Evolutionary conservation across 2,329 filamentous ascomycete genomes (phyloP), one percentile per base, ranked within the genome.

Genomic region (Xylaria digitata): DNA sequence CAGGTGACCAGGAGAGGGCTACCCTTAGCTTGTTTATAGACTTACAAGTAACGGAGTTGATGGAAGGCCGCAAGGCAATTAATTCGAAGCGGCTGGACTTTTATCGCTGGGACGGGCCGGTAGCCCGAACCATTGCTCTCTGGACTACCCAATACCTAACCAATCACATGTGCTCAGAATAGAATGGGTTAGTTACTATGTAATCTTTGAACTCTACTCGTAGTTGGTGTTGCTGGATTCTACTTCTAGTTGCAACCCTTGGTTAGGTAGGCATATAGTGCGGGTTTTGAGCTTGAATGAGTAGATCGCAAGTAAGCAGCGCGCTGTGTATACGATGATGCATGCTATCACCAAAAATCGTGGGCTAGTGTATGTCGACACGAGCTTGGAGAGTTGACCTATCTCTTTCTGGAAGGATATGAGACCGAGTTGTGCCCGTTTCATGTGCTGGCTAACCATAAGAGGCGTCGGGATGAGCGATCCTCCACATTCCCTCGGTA

Each of bases 341-440:
- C n/a, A n/a, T 59, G 60, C 40, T 42, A 52, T 66, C 19, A 17
- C 40, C 15, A 37, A 53, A 23, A 40, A 54, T 15, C 21, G 30
- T 42, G 52, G 40, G 37, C 53, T 43, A n/a, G n/a, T n/a, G n/a
- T n/a, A 32, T 34, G 58, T 54, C 46, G 40, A 54, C 37, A 56
- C 26, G 50, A 63, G 55, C 49, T 59, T 68, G 49, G 54, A 34
- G 49, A 63, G 63, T 60, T 65, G 63, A 64, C 61, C 59, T 65
- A 67, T 68, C 71, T 71, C 65, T 50, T 75, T 74, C 72, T 73
- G 72, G 73, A 75, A 75, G 72, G 70, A 74, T 48, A 57, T 72
- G 73, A 71, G 71, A 75, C 72, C 48, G 52, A 69, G 69, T 60
- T 57, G 73, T 73, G 61, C 73, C 70, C 66, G 72, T 74, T 75